These are phyloP conservation scores for Coniochaeta ligniaria DNA, from an alignment of 2,329 filamentous ascomycete species.

Conservation along the genomic window DNA sequence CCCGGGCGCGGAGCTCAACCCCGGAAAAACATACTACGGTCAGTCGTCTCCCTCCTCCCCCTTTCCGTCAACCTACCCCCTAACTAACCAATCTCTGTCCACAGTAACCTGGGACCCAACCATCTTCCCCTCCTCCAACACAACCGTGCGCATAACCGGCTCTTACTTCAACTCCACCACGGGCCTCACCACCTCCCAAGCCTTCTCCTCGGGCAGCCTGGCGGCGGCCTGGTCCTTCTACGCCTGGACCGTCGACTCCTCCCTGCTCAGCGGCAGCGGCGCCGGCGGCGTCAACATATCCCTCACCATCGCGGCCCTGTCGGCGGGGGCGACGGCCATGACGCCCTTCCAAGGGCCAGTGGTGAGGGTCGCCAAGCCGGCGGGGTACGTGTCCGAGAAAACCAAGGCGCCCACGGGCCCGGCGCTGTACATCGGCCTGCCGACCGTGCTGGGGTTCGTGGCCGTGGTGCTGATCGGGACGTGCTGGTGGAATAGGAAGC, in stretches of 20 bases:
- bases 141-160: slow-evolving; percentile 26
- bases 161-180: slow-evolving; percentile 32
- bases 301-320: slow-evolving; percentile 32
- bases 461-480: slow-evolving; percentile 43
- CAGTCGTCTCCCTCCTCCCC: slow-evolving; percentile 9
- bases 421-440: slow-evolving; percentile 46
- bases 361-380: slow-evolving; percentile 30
- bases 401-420: slow-evolving; percentile 25
- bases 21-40: slow-evolving; percentile 45
- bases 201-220: slow-evolving; percentile 26
- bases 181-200: slow-evolving; percentile 16
- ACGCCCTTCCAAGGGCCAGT: slow-evolving; percentile 30
- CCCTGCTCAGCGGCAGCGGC: slow-evolving; percentile 27
- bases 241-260: slow-evolving; percentile 31
- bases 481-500: slow-evolving; percentile 47
- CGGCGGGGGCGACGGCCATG: slow-evolving; percentile 20
- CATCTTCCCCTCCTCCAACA: slow-evolving; percentile 37
- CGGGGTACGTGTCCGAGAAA: slow-evolving; percentile 21
- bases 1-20: slow-evolving; percentile 33
- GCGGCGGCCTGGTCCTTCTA: slow-evolving; percentile 38
- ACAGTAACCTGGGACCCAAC: slow-evolving; percentile 51
- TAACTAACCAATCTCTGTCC: neutral
- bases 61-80: neutral
- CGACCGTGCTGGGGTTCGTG: slow-evolving; percentile 39
- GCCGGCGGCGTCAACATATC: slow-evolving; percentile 36